phyloP scores from a whole-genome alignment of 2,329 filamentous ascomycete genomes.

The Colletotrichum simmondsii region DNA sequence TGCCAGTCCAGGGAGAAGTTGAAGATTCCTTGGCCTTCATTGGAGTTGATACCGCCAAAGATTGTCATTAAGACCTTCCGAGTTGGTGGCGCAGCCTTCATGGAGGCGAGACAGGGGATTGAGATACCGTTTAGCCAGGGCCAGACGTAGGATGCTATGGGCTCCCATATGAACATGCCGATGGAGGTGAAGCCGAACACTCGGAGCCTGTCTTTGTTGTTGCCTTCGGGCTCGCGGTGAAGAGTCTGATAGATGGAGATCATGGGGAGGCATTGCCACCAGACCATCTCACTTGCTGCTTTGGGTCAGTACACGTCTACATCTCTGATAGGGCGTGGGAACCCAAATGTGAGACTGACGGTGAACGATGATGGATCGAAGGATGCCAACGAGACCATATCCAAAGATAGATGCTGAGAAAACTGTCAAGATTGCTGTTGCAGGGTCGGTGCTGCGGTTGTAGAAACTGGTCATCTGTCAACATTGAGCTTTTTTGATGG shows the following conservation, averaged over 20 bases:
- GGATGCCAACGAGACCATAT: conserved; percentile 23
- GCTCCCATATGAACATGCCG: conserved; percentile 33
- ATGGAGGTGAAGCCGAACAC: conserved; percentile 32
- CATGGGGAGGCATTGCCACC: conserved; percentile 34
- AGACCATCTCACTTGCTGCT: conserved; percentile 29
- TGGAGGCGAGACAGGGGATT: conserved; percentile 55
- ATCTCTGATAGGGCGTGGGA: no score
- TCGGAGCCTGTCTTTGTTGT: conserved; percentile 14
- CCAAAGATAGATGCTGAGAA: conserved; percentile 29
- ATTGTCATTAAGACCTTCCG: conserved; percentile 56
- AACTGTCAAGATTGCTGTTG: conserved; percentile 28
- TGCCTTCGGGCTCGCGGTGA: conserved; percentile 26
- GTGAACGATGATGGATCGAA: conserved; percentile 27
- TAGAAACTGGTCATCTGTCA: conserved; percentile 5
- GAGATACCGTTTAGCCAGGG: conserved; percentile 34
- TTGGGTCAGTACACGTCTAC: neutral
- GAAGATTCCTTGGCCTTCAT: conserved; percentile 52
- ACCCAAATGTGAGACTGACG: neutral
- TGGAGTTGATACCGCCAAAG: conserved; percentile 57
- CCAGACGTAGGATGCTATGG: conserved; percentile 28
- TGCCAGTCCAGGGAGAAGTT: conserved; percentile 55
- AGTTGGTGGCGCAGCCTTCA: conserved; percentile 23
- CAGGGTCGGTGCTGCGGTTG: conserved; percentile 24
- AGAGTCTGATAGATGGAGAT: conserved; percentile 32
- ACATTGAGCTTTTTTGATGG: no score